These are phyloP conservation scores for Fusarium nanum DNA, from an alignment of 2,329 filamentous ascomycete species.

Conservation along the genomic window DNA sequence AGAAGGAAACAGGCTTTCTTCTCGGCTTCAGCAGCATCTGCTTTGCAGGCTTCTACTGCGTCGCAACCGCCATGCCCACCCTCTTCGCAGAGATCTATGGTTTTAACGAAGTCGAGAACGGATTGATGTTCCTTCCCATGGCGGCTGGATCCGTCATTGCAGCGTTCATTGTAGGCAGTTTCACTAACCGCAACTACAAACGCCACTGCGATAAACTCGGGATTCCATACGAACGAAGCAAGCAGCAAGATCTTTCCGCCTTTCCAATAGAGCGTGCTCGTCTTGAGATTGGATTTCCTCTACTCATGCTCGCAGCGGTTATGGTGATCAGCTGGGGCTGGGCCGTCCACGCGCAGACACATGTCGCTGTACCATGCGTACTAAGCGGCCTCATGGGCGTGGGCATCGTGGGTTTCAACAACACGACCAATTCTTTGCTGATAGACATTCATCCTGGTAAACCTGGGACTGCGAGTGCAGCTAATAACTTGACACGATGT, in stretches of 20 bases:
- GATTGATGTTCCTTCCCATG: slow-evolving; percentile 65
- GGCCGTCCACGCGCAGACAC: slow-evolving; percentile 57
- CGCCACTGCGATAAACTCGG: slow-evolving; percentile 67
- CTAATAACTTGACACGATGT: slow-evolving; percentile 68
- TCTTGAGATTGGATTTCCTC: slow-evolving; percentile 61
- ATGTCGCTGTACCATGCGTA: slow-evolving; percentile 60
- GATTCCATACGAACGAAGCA: slow-evolving; percentile 64
- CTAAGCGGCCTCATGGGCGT: slow-evolving; percentile 60
- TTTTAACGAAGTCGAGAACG: slow-evolving; percentile 66
- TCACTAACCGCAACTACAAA: slow-evolving; percentile 76
- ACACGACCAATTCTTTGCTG: slow-evolving; percentile 63
- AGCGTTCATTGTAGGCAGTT: slow-evolving; percentile 60
- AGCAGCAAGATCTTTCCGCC: slow-evolving; percentile 59
- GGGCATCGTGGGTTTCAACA: slow-evolving; percentile 66
- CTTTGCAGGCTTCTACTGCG: slow-evolving; percentile 63
- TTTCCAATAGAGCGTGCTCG: slow-evolving; percentile 66
- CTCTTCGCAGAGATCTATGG: slow-evolving; percentile 66
- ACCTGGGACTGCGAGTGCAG: slow-evolving; percentile 65
- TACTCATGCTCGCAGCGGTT: slow-evolving; percentile 62
- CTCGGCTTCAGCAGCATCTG: slow-evolving; percentile 58
- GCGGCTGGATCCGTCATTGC: slow-evolving; percentile 62
- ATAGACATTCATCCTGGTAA: slow-evolving; percentile 66
- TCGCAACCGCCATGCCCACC: slow-evolving; percentile 58
- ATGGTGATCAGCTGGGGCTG: slow-evolving; percentile 64
- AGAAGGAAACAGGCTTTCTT: slow-evolving; percentile 58